Evolutionary conservation across 2,329 filamentous ascomycete species (phyloP).

Genomic region (Elsinoe arachidis): DNA sequence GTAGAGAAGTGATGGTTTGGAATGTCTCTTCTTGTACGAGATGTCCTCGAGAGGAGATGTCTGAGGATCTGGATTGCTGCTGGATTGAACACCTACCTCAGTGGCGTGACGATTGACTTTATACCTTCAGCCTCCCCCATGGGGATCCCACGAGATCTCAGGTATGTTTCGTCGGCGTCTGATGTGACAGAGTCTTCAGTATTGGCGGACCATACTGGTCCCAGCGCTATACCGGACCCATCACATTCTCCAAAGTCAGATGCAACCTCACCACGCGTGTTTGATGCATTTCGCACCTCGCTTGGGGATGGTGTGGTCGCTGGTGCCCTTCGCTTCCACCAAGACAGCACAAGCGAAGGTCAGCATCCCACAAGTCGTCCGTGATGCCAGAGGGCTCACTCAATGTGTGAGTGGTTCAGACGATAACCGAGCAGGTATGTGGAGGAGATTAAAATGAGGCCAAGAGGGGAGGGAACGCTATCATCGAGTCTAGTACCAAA

Average conservation of each 20-base stretch:
- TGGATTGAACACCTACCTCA: not conserved
- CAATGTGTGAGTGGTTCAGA: conserved; percentile 8
- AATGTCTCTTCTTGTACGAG: not conserved
- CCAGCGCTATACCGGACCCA: not conserved
- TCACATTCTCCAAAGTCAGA: not conserved
- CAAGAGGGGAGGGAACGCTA: conserved; percentile 6
- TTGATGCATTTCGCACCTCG: not conserved
- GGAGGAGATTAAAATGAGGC: conserved; percentile 4
- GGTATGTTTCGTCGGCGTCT: not conserved
- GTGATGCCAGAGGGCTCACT: not conserved
- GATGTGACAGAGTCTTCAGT: not conserved
- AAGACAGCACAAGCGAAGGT: not conserved
- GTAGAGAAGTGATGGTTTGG: not conserved
- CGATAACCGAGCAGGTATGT: not conserved
- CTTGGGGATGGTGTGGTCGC: not conserved
- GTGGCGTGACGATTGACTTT: not conserved
- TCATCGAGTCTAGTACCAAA: conserved; percentile 4
- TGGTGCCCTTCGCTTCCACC: not conserved
- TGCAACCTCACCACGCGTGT: not conserved
- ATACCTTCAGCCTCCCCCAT: conserved; percentile 1
- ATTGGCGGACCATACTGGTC: not conserved
- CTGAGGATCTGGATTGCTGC: not conserved
- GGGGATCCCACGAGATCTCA: not conserved
- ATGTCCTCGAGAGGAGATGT: not conserved
- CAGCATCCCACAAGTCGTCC: not conserved